Base-by-base conservation (phyloP, 805 yeast species). In the Yarrowia sp. region DNA sequence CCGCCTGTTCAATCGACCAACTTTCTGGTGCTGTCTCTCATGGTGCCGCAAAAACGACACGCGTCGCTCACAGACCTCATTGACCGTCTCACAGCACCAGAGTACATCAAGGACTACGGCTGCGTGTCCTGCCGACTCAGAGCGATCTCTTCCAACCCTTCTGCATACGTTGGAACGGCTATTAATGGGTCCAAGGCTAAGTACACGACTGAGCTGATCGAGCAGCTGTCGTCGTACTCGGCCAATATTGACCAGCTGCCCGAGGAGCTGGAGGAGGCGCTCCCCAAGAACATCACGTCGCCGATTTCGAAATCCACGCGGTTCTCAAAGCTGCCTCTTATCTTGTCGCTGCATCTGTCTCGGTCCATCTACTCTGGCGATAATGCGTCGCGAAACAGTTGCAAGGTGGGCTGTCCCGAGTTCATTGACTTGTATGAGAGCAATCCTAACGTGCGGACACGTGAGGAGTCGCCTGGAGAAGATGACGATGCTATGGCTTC, bases 291-390 rank as follows among this genome's bases (percentile, higher is more conserved):
- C 9, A 72, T 89, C 3, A 83, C 84, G 48, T 83, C 93, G 0
- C 83, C 86, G 0, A 90, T 93, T 5, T 83, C 85, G 36, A 89
- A 90, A 71, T 83, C 81, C 67, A 84, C 87, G 0, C 79, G 80
- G 28, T 80, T 91, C 44, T 79, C 84, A 11, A 80, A 81, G 64
- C 83, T 90, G 4, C 98, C 99, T 0, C 80, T 83, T 64, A 77
- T 90, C 7, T 79, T 95, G 58, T 83, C 89, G 0, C 76, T 93
- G n/a, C 98, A 93, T 74, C 76, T 95, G 45, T 90, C 97, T 9
- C 80, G 98, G 70, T 92, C 98, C 0, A 82, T 88, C 45, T 92
- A 83, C 72, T 81, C 84, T 57, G 90, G 89, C 8, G 84, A 84
- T 45, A 83, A 81, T 15, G 83, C 89, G 1, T 80, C 86, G 8